Evolutionary conservation across 1,139 yeast genomes (phyloP).

Genomic region (Meyerozyma carpophila): DNA sequence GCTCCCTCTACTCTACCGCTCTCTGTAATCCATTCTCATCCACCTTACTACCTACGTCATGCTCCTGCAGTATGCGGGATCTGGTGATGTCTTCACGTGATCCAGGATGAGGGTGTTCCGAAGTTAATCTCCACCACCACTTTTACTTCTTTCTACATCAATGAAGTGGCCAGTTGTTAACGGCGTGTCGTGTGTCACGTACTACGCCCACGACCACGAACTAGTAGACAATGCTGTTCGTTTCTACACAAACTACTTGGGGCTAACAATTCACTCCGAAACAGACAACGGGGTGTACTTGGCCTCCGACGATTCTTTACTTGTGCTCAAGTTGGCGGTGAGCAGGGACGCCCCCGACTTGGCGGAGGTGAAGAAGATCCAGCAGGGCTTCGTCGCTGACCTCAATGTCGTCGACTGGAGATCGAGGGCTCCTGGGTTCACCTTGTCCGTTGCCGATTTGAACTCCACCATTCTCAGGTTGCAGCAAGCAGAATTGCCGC

Average conservation of each 20-base stretch:
- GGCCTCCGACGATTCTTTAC: conserved; percentile 24
- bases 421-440: conserved; percentile 36
- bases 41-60: background rate
- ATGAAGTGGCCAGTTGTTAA: conserved; percentile 28
- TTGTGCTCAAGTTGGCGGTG: conserved; percentile 17
- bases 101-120: conserved; percentile 1
- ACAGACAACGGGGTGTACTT: conserved; percentile 22
- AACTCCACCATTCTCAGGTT: conserved; percentile 30
- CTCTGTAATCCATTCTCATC: too few relatives aligned
- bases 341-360: background rate
- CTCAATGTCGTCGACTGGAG: conserved; percentile 40
- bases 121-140: background rate
- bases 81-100: conserved; percentile 1
- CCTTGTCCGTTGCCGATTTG: conserved; percentile 32
- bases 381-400: background rate
- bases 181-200: conserved; percentile 44
- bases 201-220: conserved; percentile 35
- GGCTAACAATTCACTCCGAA: conserved; percentile 30
- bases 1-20: too few relatives aligned
- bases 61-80: background rate
- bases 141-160: background rate
- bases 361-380: background rate
- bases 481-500: conserved; percentile 17
- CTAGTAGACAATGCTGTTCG: conserved; percentile 32
- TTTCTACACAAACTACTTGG: conserved; percentile 45